phyloP scores from a whole-genome alignment of 768 basidiomycete genomes.

The Polyporus arcularius region DNA sequence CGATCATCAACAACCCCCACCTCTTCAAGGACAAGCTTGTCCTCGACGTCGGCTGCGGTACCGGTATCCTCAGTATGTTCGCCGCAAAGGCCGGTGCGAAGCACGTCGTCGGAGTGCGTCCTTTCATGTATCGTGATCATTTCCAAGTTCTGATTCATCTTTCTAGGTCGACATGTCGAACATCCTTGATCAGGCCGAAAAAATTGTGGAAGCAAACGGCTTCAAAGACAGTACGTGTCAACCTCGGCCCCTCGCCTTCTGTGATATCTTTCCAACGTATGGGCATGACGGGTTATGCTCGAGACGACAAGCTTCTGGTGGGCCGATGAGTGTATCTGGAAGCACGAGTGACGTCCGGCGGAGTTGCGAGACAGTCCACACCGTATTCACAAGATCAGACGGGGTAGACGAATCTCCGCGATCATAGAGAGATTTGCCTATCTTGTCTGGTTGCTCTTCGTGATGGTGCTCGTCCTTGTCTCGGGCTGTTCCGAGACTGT shows the following conservation, averaged over 20 bases:
- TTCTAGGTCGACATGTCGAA: constrained; percentile 98
- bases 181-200: constrained; percentile 98
- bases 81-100: constrained; percentile 94
- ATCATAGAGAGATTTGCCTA: no score
- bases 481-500: no score
- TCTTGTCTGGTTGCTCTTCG: no score
- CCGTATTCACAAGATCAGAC: no score
- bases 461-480: no score
- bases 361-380: no score
- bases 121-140: background rate
- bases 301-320: no score
- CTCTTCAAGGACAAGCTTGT: constrained; percentile 97
- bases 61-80: constrained; percentile 98
- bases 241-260: background rate
- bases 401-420: no score
- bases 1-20: constrained; percentile 93
- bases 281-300: no score
- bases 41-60: constrained; percentile 97
- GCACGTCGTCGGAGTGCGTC: constrained; percentile 86
- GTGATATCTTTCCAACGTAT: constrained; percentile 3
- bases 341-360: no score
- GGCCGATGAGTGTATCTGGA: no score
- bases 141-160: background rate
- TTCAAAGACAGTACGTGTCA: constrained; percentile 84
- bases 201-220: constrained; percentile 95